Conservation (phyloP, 192 early-diverging fungal species). For the Jimgerdemannia flammicorona region DNA sequence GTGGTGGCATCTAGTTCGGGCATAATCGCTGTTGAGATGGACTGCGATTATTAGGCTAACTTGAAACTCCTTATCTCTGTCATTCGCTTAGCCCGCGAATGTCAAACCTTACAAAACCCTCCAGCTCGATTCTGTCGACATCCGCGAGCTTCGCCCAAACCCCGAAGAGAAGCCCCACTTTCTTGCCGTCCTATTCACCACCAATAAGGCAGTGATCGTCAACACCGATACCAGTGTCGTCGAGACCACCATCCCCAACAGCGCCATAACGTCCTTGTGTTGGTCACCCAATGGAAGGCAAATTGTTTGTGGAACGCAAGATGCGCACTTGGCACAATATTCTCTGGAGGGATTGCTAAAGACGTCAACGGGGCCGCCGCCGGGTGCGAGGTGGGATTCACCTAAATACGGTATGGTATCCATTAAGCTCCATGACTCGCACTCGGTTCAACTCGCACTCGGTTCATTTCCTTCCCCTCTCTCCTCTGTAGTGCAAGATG, state of each 20-base stretch:
- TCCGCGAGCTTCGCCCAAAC: conserved; percentile 64
- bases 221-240: conserved; percentile 24
- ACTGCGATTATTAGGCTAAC: conserved; percentile 16
- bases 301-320: conserved; percentile 67
- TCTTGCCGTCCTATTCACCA: conserved; percentile 47
- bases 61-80: conserved; percentile 16
- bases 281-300: conserved; percentile 94
- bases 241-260: conserved; percentile 27
- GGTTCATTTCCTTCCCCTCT: not conserved
- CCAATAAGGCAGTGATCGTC: conserved; percentile 29
- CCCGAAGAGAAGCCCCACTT: conserved; percentile 41
- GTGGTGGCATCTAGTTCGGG: not conserved
- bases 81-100: conserved; percentile 21
- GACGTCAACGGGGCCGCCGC: conserved; percentile 45
- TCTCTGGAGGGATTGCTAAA: conserved; percentile 60
- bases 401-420: not conserved
- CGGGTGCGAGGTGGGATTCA: conserved; percentile 16
- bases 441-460: not conserved
- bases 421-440: not conserved
- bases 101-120: conserved; percentile 34
- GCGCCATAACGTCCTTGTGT: conserved; percentile 52
- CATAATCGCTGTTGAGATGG: too few relatives aligned
- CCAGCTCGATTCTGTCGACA: conserved; percentile 30
- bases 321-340: conserved; percentile 58
- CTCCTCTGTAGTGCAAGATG: conserved; percentile 48